Conservation (phyloP, 345 rosid genomes). For the Aquilaria yunnanensis region DNA sequence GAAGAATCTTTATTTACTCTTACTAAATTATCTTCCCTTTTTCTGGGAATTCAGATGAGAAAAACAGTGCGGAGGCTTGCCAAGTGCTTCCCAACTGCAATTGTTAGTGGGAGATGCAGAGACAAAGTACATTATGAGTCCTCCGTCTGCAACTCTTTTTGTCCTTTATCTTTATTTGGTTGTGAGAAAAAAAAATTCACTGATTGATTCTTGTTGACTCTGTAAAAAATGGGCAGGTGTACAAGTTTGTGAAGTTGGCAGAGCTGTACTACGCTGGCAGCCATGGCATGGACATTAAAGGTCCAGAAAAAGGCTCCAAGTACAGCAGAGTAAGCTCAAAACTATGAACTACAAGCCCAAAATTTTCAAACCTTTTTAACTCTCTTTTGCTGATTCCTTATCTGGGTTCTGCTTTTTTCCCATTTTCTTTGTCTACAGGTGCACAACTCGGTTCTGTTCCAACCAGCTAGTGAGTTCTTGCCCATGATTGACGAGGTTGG, state of each 20-base stretch:
- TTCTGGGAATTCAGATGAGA: slow-evolving; percentile 58
- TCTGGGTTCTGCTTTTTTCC: background rate
- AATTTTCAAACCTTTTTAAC: background rate
- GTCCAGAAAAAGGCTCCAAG: slow-evolving; percentile 56
- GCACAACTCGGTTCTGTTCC: slow-evolving; percentile 47
- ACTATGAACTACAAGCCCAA: background rate
- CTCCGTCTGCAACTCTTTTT: background rate
- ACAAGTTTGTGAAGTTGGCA: slow-evolving; percentile 69
- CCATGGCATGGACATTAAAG: slow-evolving; percentile 99
- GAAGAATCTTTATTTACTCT: background rate
- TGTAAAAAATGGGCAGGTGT: slow-evolving; percentile 41
- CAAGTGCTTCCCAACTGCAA: slow-evolving; percentile 75
- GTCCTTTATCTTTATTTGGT: background rate
- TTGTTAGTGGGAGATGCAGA: slow-evolving; percentile 89
- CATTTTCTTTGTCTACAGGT: slow-evolving; percentile 26
- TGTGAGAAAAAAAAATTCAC: too few species aligned
- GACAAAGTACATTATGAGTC: slow-evolving; percentile 61
- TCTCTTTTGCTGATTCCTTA: background rate
- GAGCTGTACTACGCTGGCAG: slow-evolving; percentile 98
- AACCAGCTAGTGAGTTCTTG: slow-evolving; percentile 78
- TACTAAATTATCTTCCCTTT: background rate
- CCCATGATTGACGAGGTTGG: slow-evolving; percentile 83
- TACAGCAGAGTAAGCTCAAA: slow-evolving; percentile 38
- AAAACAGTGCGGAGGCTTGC: slow-evolving; percentile 61
- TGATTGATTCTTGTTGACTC: background rate